These are phyloP conservation scores for Acacia concinna DNA, from an alignment of 331 rosid species.

Conservation along the genomic window DNA sequence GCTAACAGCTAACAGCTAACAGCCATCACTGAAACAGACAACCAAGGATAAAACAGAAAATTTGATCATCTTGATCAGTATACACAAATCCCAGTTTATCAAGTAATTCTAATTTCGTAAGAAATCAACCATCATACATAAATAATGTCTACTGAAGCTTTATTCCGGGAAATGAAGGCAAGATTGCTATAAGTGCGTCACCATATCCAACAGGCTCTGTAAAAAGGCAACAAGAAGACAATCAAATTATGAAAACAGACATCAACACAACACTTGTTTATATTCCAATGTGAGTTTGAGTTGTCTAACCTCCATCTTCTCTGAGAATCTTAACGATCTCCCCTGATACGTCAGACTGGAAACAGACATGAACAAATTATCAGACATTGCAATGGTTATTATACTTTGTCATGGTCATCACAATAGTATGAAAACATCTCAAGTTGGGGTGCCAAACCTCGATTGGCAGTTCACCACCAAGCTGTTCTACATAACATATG, in stretches of 20 bases:
- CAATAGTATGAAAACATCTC: background rate
- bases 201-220: conserved; percentile 93
- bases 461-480: conserved; percentile 76
- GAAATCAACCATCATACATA: background rate
- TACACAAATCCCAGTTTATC: background rate
- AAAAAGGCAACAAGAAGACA: conserved; percentile 3
- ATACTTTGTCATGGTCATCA: background rate
- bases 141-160: conserved; percentile 60
- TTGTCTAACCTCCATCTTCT: conserved; percentile 77
- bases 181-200: conserved; percentile 72
- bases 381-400: conserved; percentile 14
- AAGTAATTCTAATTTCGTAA: background rate
- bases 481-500: conserved; percentile 83
- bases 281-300: background rate
- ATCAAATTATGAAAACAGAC: background rate
- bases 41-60: background rate
- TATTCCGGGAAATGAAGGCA: conserved; percentile 92
- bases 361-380: conserved; percentile 12
- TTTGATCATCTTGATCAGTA: background rate
- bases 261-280: background rate
- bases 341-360: conserved; percentile 77
- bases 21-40: background rate
- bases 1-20: background rate
- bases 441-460: conserved; percentile 54
- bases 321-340: conserved; percentile 80